Evolutionary conservation across 164 flowering plant genomes (phyloP).

Genomic region (Liquidambar formosana): DNA sequence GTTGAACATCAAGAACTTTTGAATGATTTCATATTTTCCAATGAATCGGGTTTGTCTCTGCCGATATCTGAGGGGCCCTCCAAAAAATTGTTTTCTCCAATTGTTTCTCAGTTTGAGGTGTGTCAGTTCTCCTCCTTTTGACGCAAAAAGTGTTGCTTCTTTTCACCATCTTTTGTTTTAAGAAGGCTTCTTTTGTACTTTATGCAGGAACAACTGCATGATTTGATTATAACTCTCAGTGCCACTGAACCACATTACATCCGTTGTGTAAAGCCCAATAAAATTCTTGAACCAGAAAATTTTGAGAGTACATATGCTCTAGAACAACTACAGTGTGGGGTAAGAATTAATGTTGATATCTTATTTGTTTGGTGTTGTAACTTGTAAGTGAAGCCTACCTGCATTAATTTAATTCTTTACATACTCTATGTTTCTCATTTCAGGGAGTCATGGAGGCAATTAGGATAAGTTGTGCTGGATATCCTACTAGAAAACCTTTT

Average conservation of each 20-base stretch:
- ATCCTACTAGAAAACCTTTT: conserved; percentile 85
- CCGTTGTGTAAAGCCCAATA: conserved; percentile 98
- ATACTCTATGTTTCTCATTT: background rate
- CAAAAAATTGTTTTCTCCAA: conserved; percentile 89
- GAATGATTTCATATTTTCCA: conserved; percentile 76
- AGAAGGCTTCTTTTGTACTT: conserved; percentile 3
- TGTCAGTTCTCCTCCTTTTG: conserved; percentile 7
- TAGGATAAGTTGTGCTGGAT: conserved; percentile 97
- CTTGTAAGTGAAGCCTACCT: conserved; percentile 8
- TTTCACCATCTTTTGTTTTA: background rate
- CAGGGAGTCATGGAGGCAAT: conserved; percentile 99
- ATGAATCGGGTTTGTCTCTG: conserved; percentile 82
- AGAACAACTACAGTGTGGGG: conserved; percentile 98
- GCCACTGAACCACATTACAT: conserved; percentile 94
- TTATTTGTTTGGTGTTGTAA: background rate
- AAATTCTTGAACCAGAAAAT: conserved; percentile 88
- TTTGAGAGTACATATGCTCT: conserved; percentile 85
- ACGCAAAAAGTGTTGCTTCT: background rate
- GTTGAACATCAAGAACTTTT: conserved; percentile 95
- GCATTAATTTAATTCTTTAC: background rate
- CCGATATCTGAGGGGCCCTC: conserved; percentile 75
- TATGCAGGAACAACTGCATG: conserved; percentile 90
- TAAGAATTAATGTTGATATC: conserved; percentile 34
- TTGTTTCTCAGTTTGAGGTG: conserved; percentile 95
- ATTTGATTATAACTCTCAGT: conserved; percentile 87